Evolutionary conservation across 108 stramenopile species (phyloP).

Genomic region (Asterionellopsis glacialis): DNA sequence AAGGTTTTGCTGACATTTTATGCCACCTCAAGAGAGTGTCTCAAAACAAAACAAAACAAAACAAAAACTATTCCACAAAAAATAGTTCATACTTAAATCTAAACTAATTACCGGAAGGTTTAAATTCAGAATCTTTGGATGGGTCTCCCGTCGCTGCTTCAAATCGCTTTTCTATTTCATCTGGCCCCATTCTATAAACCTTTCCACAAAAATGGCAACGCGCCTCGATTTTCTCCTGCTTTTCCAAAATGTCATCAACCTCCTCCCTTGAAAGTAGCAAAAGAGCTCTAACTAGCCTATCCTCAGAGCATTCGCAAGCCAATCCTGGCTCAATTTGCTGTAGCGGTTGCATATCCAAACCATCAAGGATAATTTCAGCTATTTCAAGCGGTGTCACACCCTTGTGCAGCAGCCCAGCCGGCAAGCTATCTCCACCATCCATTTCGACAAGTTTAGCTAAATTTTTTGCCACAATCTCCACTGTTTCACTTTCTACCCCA

Average conservation of each 20-base stretch:
- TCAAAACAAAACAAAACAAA: too few species aligned
- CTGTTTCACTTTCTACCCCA: constrained; percentile 45
- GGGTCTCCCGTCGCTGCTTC: constrained; percentile 66
- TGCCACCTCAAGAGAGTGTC: too few species aligned
- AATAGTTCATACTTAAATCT: too few species aligned
- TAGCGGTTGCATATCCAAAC: constrained; percentile 63
- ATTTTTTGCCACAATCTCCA: constrained; percentile 56
- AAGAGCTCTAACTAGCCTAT: constrained; percentile 69
- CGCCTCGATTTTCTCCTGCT: constrained; percentile 75
- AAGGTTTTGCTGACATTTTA: too few species aligned
- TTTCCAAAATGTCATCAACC: constrained; percentile 66
- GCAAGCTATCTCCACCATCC: constrained; percentile 67
- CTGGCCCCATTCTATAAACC: constrained; percentile 64
- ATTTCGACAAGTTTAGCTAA: constrained; percentile 60
- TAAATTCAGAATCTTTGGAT: constrained; percentile 46
- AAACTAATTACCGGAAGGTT: neutral
- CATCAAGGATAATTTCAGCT: constrained; percentile 65
- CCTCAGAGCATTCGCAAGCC: constrained; percentile 65
- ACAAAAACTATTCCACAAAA: too few species aligned
- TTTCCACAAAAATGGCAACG: constrained; percentile 85
- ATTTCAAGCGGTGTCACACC: constrained; percentile 78
- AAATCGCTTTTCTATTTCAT: constrained; percentile 59
- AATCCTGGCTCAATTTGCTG: constrained; percentile 52
- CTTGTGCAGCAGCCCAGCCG: constrained; percentile 56
- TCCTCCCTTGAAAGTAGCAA: constrained; percentile 69